Evolutionary conservation across 495 filamentous ascomycete genomes (phyloP), one percentile per base, ranked within the genome.

Genomic region (Amniculicola lignicola): DNA sequence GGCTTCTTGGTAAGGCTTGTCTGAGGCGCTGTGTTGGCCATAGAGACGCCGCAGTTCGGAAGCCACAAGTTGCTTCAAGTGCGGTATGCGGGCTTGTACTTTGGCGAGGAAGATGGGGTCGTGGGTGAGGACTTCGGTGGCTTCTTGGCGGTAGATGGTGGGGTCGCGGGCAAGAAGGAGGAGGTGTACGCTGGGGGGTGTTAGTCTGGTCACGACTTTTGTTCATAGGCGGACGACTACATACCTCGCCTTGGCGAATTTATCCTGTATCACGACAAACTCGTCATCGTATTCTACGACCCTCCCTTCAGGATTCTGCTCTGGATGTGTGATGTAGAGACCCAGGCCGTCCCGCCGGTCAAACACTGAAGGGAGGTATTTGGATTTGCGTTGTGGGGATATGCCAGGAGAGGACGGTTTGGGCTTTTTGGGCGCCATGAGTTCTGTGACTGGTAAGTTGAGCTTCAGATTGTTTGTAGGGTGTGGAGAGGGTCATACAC

Each of bases 201-300:
- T 89, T 82, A 36, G 33, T 6, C 11, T 16, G 35, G 24, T 9
- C n/a, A n/a, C n/a, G 29, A n/a, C 7, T 33, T 9, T 33, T n/a
- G 7, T 50, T 7, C 33, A 25, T 4, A 25, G 14, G 23, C n/a
- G 7, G 25, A 10, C 11, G 36, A 22, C 24, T n/a, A 12, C 14
- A 4, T 43, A 57, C 54, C 21, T 41, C 11, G 53, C 29, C 69
- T 97, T 96, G 3, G 92, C 90, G 67, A 81, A 98, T 43, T 79
- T 68, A 69, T 98, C 93, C 36, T 86, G 74, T 71, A 96, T 89
- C 14, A 81, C 80, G 36, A 96, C 91, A 54, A 87, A 94, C 54
- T 84, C 70, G 5, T 75, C 70, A 60, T 83, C 81, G 70, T 86
- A 72, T 67, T 81, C 86, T 41, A 96, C 77, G 0, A 96, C 85